Base-by-base conservation (phyloP, 108 stramenopile genomes). In the Schizochytrium sp. region DNA sequence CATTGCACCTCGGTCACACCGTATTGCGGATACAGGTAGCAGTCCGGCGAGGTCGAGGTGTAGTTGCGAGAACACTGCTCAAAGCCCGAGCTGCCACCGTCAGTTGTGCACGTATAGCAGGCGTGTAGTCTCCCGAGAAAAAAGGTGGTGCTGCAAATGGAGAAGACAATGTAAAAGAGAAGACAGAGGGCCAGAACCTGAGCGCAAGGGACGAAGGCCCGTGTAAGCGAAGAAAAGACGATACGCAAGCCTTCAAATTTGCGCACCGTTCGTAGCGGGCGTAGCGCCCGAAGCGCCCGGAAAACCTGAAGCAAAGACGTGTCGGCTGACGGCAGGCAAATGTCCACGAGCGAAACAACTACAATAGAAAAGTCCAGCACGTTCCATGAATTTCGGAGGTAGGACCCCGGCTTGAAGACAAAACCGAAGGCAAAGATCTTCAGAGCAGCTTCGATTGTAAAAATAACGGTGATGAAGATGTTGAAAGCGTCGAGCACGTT, bases 341-440 rank as follows among this genome's bases (percentile, higher is more conserved):
- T 21, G 53, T 21, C 48, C 12, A 92, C 55, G 72, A 95, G 51
- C 25, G 94, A 94, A 16, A 94, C 88, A 6, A 92, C 14, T 6
- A 95, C 94, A 45, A 95, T 91, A 41, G 58, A 47, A 21, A 92
- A 92, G 88, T 96, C 96, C 3, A 96, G 47, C 5, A 94, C 28
- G 71, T 96, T 95, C 96, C 96, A 96, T 60, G 57, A 12, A 72
- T 91, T 87, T 51, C 92, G 58, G 34, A 95, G 69, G 90, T 95
- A 96, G 4, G 90, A 72, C 19, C 69, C 19, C 44, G 19, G 58
- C 72, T 87, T 72, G 21, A 60, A 18, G 8, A 87, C 23, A 29
- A 95, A 90, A 21, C 96, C 96, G 44, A 91, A 69, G 4, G 94
- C 93, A 29, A 94, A 4, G 23, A 95, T 60, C 91, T 96, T 96